Base-by-base conservation (phyloP, 257 asterid genomes). In the Nicotiana paniculata region DNA sequence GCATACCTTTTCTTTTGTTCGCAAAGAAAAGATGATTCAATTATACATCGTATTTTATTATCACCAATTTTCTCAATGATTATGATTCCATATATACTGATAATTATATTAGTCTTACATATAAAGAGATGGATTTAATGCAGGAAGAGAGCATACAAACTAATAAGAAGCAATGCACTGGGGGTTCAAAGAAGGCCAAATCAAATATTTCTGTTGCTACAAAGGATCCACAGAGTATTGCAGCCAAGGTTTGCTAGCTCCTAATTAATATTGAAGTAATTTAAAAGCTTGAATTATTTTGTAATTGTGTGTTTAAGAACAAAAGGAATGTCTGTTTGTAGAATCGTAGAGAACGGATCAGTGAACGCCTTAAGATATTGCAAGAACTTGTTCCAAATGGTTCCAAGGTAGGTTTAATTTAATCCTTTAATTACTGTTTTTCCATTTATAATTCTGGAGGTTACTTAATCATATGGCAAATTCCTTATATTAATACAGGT, bases 361-460 rank as follows among this genome's bases (percentile, higher is more conserved):
- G 99, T 17, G 99, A 95, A 81, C 90, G 99, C 6, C 90, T 95
- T 78, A 95, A 95, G 87, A 83, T 77, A 76, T 91, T 95, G 3
- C 99, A 95, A 83, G 98, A 93, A 53, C 97, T 95, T 53, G 98
- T 95, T 32, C 99, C 98, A 12, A 95, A 95, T 80, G 99, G 99
- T 82, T 87, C 98, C 83, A 95, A 95, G 99, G 98, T 95, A 80
- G 1, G 58, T 5, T 62, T 11, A 8, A 65, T 51, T 39, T 37
- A 43, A 15, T 48, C 30, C 13, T 72, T 46, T 81, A 61, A 4
- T 55, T 33, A 6, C 6, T 7, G 11, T 5, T 76, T 5, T 5
- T 51, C 18, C 9, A 46, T 37, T 12, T 1, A 3, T 17, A 26
- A 67, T 68, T 57, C 13, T 13, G 57, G n/a, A 51, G 10, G 1